These are phyloP conservation scores for Entomortierella lignicola DNA, from an alignment of 192 early-diverging fungal species.

Conservation along the genomic window DNA sequence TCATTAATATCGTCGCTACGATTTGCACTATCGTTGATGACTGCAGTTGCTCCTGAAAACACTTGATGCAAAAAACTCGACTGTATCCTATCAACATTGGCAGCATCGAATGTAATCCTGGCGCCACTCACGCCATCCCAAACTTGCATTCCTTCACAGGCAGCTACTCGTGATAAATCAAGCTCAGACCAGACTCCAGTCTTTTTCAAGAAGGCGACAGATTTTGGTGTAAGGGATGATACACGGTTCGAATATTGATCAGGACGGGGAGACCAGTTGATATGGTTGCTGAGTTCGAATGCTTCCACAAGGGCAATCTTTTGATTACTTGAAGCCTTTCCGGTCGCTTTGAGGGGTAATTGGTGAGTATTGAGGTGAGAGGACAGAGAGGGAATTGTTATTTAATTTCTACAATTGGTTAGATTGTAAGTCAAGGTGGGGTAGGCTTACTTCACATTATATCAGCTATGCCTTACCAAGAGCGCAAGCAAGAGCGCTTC, in stretches of 20 bases:
- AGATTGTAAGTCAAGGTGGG: no score
- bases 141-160: slow-evolving; percentile 79
- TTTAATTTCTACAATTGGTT: no score
- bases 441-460: no score
- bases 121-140: slow-evolving; percentile 82
- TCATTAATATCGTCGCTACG: neutral
- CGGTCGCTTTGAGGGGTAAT: slow-evolving; percentile 42
- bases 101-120: slow-evolving; percentile 71
- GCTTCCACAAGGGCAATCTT: slow-evolving; percentile 86
- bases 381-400: no score
- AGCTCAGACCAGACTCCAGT: slow-evolving; percentile 77
- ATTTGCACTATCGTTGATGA: slow-evolving; percentile 8
- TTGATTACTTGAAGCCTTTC: slow-evolving; percentile 47
- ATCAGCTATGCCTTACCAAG: slow-evolving; percentile 64
- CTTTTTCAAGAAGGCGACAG: slow-evolving; percentile 70
- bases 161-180: slow-evolving; percentile 64
- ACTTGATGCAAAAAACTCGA: slow-evolving; percentile 43
- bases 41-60: slow-evolving; percentile 11
- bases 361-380: neutral
- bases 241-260: slow-evolving; percentile 85
- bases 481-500: slow-evolving; percentile 84
- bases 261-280: slow-evolving; percentile 63
- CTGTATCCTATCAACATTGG: slow-evolving; percentile 29
- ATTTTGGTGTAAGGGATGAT: slow-evolving; percentile 80
- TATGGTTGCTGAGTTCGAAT: slow-evolving; percentile 68